Percentiles rank a stretch among this genome's conserved stretches.
Evolutionary conservation across 2,329 filamentous ascomycete species (phyloP).

Genomic region (Verticillium nubilum): DNA sequence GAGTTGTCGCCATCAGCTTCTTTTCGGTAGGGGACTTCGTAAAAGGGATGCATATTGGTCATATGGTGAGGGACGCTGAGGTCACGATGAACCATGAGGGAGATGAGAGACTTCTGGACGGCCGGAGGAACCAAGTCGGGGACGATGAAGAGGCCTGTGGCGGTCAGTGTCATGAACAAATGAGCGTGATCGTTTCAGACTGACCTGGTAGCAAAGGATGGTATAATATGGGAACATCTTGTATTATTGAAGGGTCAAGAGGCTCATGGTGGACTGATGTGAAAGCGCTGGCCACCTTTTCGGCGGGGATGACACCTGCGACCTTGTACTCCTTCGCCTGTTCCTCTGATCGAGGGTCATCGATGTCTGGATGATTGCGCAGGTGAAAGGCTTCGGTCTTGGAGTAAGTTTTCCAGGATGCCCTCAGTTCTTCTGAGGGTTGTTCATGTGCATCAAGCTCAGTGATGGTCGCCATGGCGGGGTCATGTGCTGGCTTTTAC

Average conservation of each 20-base stretch:
- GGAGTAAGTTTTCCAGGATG: conserved; percentile 70
- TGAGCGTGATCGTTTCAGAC: background rate
- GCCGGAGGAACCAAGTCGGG: conserved; percentile 66
- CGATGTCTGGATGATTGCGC: conserved; percentile 48
- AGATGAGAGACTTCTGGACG: conserved; percentile 66
- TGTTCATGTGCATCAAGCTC: conserved; percentile 71
- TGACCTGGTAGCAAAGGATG: conserved; percentile 65
- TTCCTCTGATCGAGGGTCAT: conserved; percentile 34
- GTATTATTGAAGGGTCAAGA: conserved; percentile 20
- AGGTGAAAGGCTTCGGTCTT: conserved; percentile 50
- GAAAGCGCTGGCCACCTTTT: conserved; percentile 38
- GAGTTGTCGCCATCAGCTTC: conserved; percentile 27
- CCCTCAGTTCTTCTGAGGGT: conserved; percentile 64
- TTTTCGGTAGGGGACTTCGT: conserved; percentile 57
- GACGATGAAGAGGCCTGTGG: conserved; percentile 69
- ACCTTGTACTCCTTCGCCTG: conserved; percentile 38
- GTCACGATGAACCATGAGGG: conserved; percentile 70
- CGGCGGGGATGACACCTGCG: conserved; percentile 34
- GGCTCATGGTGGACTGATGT: conserved; percentile 28
- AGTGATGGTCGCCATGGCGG: conserved; percentile 35
- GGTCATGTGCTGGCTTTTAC: background rate
- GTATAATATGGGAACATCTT: conserved; percentile 51
- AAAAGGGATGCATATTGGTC: conserved; percentile 88
- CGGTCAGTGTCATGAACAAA: background rate
- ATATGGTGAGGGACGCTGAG: conserved; percentile 68